Evolutionary conservation across 257 asterid species (phyloP).

Genomic region (Fraxinus excelsior): DNA sequence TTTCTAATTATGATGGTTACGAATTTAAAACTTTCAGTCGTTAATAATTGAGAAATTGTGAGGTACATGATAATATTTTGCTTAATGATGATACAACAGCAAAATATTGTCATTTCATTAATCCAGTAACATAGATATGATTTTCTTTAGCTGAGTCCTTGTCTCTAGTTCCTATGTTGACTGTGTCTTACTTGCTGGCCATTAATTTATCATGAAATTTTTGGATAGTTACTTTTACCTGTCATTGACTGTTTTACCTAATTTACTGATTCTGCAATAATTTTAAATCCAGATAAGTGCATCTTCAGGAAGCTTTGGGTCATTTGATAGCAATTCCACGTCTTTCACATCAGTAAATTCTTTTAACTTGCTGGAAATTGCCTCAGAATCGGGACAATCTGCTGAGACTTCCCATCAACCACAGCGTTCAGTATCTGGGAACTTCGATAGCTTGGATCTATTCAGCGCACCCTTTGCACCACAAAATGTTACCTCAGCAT

Average conservation of each 20-base stretch:
- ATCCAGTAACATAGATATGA: background rate
- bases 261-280: constrained; percentile 28
- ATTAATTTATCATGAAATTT: background rate
- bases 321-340: constrained; percentile 54
- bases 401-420: constrained; percentile 35
- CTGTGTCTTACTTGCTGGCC: background rate
- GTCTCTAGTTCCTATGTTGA: background rate
- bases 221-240: background rate
- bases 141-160: background rate
- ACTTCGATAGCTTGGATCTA: constrained; percentile 48
- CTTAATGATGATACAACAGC: too few relatives aligned
- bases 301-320: constrained; percentile 68
- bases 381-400: constrained; percentile 43
- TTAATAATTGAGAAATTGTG: background rate
- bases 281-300: constrained; percentile 56
- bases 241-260: background rate
- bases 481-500: constrained; percentile 34
- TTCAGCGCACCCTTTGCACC: constrained; percentile 46
- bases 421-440: constrained; percentile 28
- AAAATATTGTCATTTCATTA: background rate
- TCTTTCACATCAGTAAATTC: constrained; percentile 39
- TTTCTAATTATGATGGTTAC: too few relatives aligned
- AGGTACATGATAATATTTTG: background rate
- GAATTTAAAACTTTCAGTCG: background rate
- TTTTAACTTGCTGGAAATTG: constrained; percentile 28